Percentiles rank a stretch among this genome's conserved stretches.
phyloP scores from a whole-genome alignment of 2,329 filamentous ascomycete species.

The Lasiodiplodia theobromae region DNA sequence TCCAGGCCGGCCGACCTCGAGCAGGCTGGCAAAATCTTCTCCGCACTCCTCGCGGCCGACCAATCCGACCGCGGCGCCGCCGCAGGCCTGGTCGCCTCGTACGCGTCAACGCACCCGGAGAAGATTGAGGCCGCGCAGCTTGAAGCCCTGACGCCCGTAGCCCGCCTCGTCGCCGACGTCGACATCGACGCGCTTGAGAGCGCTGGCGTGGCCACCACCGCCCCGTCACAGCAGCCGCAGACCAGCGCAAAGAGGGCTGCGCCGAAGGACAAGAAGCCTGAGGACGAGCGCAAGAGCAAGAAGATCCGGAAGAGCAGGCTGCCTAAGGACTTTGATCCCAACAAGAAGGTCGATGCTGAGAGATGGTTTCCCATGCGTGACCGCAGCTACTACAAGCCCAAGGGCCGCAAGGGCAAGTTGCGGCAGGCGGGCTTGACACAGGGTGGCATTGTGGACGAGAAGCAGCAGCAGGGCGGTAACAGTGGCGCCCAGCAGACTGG shows the following conservation, averaged over 20 bases:
- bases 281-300: slow-evolving; percentile 67
- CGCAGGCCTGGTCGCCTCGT: slow-evolving; percentile 86
- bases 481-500: slow-evolving; percentile 33
- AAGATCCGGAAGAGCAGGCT: slow-evolving; percentile 66
- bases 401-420: slow-evolving; percentile 91
- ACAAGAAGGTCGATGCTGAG: slow-evolving; percentile 85
- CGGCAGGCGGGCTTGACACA: slow-evolving; percentile 75
- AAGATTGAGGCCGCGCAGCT: slow-evolving; percentile 63
- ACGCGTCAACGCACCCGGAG: slow-evolving; percentile 67
- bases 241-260: slow-evolving; percentile 50
- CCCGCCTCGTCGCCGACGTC: slow-evolving; percentile 66
- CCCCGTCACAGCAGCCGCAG: slow-evolving; percentile 32
- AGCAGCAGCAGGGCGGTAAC: slow-evolving; percentile 50
- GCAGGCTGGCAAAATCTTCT: slow-evolving; percentile 80
- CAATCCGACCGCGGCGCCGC: slow-evolving; percentile 72
- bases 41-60: slow-evolving; percentile 70
- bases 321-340: slow-evolving; percentile 77
- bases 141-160: slow-evolving; percentile 66
- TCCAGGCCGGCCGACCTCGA: slow-evolving; percentile 71
- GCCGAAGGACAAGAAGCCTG: slow-evolving; percentile 45
- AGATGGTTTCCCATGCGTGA: slow-evolving; percentile 92
- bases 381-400: slow-evolving; percentile 85
- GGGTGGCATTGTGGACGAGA: slow-evolving; percentile 80
- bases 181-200: slow-evolving; percentile 69
- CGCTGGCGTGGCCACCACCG: slow-evolving; percentile 67